Percentiles rank a stretch among this genome's conserved stretches.
Evolutionary conservation across 208 protist species (phyloP).

Genomic region (Vickermania ingenoplastis): DNA sequence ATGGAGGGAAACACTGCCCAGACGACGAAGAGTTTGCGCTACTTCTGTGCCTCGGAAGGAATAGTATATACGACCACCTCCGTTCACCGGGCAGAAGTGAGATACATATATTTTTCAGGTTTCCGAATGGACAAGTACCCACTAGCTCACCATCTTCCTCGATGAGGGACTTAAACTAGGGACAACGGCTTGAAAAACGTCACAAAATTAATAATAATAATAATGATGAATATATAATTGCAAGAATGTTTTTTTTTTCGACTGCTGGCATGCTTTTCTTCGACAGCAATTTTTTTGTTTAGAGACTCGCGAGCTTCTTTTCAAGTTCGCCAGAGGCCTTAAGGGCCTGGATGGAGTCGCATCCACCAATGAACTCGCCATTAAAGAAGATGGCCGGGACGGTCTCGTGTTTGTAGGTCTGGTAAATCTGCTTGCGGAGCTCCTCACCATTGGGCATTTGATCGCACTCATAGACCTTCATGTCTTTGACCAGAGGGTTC

Average conservation of each 20-base stretch:
- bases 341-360: slow-evolving; percentile 30
- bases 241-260: not conserved
- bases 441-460: slow-evolving; percentile 43
- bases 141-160: too few relatives aligned
- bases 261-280: not conserved
- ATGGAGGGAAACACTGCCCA: too few relatives aligned
- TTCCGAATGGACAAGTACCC: too few relatives aligned
- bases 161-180: too few relatives aligned
- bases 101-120: too few relatives aligned
- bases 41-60: too few relatives aligned
- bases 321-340: slow-evolving; percentile 37
- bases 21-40: too few relatives aligned
- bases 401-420: slow-evolving; percentile 52
- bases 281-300: not conserved
- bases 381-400: slow-evolving; percentile 75
- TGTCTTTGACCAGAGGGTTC: slow-evolving; percentile 23
- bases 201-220: too few relatives aligned
- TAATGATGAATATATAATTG: not conserved
- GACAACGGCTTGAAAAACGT: too few relatives aligned
- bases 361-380: slow-evolving; percentile 66
- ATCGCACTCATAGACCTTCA: slow-evolving; percentile 48
- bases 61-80: too few relatives aligned
- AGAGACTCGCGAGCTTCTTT: slow-evolving; percentile 23
- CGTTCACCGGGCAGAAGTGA: too few relatives aligned
- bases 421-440: slow-evolving; percentile 28